Conservation (phyloP, 805 yeast genomes). For the Kluyveromyces nonfermentans region DNA sequence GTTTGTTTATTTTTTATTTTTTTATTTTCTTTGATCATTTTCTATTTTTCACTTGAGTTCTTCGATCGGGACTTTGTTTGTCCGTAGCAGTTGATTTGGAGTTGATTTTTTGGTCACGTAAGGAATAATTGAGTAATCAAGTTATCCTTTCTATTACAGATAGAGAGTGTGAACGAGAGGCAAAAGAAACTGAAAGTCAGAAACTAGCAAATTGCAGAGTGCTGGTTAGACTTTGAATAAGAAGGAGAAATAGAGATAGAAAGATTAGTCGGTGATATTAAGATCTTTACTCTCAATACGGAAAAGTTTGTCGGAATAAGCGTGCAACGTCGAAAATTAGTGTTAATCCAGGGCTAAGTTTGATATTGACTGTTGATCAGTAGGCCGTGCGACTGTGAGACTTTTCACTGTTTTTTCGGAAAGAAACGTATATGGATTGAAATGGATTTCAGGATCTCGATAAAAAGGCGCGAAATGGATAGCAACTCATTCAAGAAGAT, state of each 20-base stretch:
- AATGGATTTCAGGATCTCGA: slow-evolving; percentile 1
- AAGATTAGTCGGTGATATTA: too few species aligned
- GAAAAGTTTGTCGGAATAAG: not conserved
- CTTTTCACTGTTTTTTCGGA: not conserved
- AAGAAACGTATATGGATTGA: not conserved
- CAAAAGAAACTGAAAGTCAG: too few species aligned
- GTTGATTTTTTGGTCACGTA: not conserved
- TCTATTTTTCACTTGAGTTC: too few species aligned
- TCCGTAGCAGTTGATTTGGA: not conserved
- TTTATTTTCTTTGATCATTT: not conserved
- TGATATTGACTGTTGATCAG: not conserved
- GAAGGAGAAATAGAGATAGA: too few species aligned
- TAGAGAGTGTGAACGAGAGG: not conserved
- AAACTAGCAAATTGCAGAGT: too few species aligned
- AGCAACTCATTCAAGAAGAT: not conserved
- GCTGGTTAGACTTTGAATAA: too few species aligned
- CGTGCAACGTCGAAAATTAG: not conserved
- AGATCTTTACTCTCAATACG: too few species aligned
- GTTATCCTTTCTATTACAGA: not conserved
- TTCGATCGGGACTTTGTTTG: not conserved
- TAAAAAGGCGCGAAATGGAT: slow-evolving; percentile 3
- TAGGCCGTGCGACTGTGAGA: not conserved
- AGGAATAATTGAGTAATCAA: too few species aligned
- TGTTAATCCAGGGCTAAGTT: not conserved
- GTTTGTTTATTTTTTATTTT: too few species aligned